Evolutionary conservation across 31 red algal genomes (phyloP).

Genomic region (Odonthalia washingtoniensis): DNA sequence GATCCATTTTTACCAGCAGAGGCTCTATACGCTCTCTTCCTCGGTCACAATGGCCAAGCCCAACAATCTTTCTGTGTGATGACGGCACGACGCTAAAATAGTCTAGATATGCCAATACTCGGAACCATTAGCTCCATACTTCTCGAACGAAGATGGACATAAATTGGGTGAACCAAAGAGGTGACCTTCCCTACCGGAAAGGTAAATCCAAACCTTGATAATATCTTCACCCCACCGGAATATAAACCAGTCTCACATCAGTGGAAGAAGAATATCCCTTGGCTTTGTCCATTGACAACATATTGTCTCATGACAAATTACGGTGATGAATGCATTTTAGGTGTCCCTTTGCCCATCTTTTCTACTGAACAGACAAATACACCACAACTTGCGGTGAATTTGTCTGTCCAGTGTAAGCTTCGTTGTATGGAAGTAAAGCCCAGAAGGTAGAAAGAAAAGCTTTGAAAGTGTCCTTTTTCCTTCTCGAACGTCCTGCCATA

Average conservation of each 20-base stretch:
- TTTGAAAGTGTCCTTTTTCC: too few relatives aligned
- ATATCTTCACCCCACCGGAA: conserved; percentile 3
- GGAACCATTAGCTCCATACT: background rate
- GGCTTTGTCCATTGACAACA: conserved; percentile 44
- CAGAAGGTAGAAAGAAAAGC: too few relatives aligned
- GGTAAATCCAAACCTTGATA: conserved; percentile 46
- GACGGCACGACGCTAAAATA: conserved; percentile 1
- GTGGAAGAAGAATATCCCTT: conserved; percentile 43
- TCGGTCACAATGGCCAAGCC: background rate
- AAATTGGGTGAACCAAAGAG: conserved; percentile 50
- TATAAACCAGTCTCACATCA: conserved; percentile 48
- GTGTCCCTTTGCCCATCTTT: conserved; percentile 3
- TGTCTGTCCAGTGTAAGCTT: background rate
- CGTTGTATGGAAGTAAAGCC: background rate
- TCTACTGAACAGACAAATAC: conserved; percentile 15
- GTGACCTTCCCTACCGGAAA: conserved; percentile 44
- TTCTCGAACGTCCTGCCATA: too few relatives aligned
- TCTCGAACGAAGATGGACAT: conserved; percentile 27
- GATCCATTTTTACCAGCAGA: background rate
- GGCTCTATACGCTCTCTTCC: background rate
- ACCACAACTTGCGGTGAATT: background rate
- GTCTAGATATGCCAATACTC: conserved; percentile 13
- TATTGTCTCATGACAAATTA: too few relatives aligned
- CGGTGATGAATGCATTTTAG: too few relatives aligned
- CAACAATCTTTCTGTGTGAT: background rate